These are phyloP conservation scores for Santalum album DNA, from an alignment of 164 flowering plant genomes.

Conservation along the genomic window DNA sequence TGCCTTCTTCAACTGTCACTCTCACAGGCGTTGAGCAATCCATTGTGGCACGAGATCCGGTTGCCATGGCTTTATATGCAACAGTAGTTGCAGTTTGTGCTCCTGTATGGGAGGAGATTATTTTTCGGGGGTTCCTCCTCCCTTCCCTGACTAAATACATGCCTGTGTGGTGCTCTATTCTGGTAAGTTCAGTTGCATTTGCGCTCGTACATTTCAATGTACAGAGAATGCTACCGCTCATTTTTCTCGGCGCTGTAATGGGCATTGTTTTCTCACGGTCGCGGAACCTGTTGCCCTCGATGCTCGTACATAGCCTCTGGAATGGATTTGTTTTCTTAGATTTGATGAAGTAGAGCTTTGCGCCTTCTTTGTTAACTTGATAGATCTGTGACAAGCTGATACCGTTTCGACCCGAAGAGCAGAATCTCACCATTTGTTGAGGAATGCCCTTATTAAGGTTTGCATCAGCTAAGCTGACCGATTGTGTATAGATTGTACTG, in stretches of 20 bases:
- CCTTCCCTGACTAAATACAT: slow-evolving; percentile 91
- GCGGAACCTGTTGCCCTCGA: slow-evolving; percentile 73
- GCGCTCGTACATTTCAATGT: slow-evolving; percentile 92
- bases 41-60: slow-evolving; percentile 83
- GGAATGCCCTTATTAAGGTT: no score
- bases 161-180: slow-evolving; percentile 91
- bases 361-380: background rate
- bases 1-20: slow-evolving; percentile 65
- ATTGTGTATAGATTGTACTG: no score
- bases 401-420: no score
- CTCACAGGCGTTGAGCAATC: slow-evolving; percentile 91
- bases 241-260: slow-evolving; percentile 87
- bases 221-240: slow-evolving; percentile 85
- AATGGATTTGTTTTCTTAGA: slow-evolving; percentile 87
- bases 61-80: slow-evolving; percentile 88
- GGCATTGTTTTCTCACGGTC: slow-evolving; percentile 74
- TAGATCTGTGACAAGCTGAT: background rate
- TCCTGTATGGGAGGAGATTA: slow-evolving; percentile 94
- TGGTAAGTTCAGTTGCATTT: slow-evolving; percentile 78
- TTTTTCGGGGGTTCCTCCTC: slow-evolving; percentile 89
- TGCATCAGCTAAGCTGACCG: no score
- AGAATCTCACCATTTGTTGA: no score
- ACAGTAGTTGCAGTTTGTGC: slow-evolving; percentile 87
- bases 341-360: slow-evolving; percentile 54
- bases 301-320: slow-evolving; percentile 94